Percentiles rank a stretch among this genome's conserved stretches.
Conservation (phyloP, 129 eudicot species). For the Flaveria robusta region DNA sequence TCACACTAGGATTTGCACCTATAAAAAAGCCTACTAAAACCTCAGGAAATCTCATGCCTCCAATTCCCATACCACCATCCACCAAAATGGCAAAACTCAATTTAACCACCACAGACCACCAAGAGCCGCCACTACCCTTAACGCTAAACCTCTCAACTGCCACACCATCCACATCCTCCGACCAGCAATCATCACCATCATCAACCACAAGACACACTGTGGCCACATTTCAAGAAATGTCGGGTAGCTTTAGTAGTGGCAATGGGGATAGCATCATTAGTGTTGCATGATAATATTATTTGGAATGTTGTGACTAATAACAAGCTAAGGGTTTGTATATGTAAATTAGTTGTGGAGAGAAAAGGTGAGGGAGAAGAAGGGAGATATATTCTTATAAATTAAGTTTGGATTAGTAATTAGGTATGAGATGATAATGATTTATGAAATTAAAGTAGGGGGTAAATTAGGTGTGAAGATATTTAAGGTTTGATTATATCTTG, state of each 20-base stretch:
- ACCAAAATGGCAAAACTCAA: conserved; percentile 76
- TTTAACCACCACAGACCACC: conserved; percentile 43
- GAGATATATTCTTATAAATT: conserved; percentile 24
- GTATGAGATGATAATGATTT: conserved; percentile 25
- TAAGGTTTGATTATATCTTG: neutral
- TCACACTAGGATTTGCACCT: conserved; percentile 40
- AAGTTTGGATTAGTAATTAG: conserved; percentile 30
- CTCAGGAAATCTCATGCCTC: conserved; percentile 50
- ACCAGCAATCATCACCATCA: conserved; percentile 38
- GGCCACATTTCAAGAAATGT: conserved; percentile 49
- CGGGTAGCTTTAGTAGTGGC: conserved; percentile 57
- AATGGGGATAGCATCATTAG: conserved; percentile 84
- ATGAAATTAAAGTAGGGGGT: conserved; percentile 4
- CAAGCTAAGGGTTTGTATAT: conserved; percentile 30
- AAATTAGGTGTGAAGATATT: neutral
- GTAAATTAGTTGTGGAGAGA: conserved; percentile 38
- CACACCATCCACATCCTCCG: conserved; percentile 42
- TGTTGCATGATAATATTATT: conserved; percentile 61
- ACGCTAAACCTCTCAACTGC: conserved; percentile 58
- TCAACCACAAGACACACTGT: conserved; percentile 41
- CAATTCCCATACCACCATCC: conserved; percentile 80
- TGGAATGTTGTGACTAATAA: conserved; percentile 26
- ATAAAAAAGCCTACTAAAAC: conserved; percentile 33
- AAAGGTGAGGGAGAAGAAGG: neutral
- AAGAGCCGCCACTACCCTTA: conserved; percentile 42